Base-by-base conservation (phyloP, 2,329 filamentous ascomycete genomes). In the Fusarium sp. region DNA sequence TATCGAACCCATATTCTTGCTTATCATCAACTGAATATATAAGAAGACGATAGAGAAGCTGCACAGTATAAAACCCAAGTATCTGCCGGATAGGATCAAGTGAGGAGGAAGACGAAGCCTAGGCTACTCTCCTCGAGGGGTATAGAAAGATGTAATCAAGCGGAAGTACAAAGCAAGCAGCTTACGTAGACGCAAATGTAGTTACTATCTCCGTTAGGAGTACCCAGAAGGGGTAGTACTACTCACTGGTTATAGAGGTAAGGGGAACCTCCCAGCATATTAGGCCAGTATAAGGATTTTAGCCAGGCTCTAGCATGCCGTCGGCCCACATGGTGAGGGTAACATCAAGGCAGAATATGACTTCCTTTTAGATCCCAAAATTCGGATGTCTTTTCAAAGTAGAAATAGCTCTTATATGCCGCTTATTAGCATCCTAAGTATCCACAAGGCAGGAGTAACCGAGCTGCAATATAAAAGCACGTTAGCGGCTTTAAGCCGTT, bases 351-450 rank as follows among this genome's bases (percentile, higher is more conserved):
- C 49, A 33, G 30, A 60, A 56, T 16, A 43, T 60, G 5, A 42
- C 49, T 21, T 66, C 63, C n/a, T 60, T 66, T 21, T 35, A 30
- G 28, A 65, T 40, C 9, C 56, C 42, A 33, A 53, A 65, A 47
- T 65, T 60, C 12, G 16, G 8, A n/a, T 53, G 25, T 15, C 32
- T 11, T 23, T 44, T 23, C 4, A 23, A 32, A 38, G 38, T 33
- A 33, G 47, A 46, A 21, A 61, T 50, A 32, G 64, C 64, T 30
- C 37, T 54, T 15, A 67, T 23, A 52, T 67, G 50, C 30, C 58
- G 52, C 50, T 63, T 67, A 28, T 67, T 67, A 10, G 64, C 59
- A 13, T 67, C 59, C 59, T 35, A 67, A 12, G 64, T 32, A 44
- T 23, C 19, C 9, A 58, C 12, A 25, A 67, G 40, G 13, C 37